phyloP scores from a whole-genome alignment of 2,329 filamentous ascomycete species.

The Epicoccum nigrum region DNA sequence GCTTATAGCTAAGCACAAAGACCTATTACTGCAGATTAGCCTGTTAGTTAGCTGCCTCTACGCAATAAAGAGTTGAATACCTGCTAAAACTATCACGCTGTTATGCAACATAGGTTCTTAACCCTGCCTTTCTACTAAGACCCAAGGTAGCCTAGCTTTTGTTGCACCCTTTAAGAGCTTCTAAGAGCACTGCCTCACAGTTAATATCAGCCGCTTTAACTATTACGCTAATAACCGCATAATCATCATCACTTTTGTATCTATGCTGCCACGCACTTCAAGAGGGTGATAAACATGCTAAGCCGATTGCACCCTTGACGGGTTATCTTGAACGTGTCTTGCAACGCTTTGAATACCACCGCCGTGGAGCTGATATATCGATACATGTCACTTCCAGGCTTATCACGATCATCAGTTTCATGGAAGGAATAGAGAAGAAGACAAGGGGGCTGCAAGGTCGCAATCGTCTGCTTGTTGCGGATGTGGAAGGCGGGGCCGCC shows the following conservation, averaged over 20 bases:
- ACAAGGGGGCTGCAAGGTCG: too few species aligned
- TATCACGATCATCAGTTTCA: too few species aligned
- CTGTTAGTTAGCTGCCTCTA: neutral
- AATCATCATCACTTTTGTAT: conserved; percentile 12
- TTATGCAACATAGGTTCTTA: conserved; percentile 9
- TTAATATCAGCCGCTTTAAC: conserved; percentile 12
- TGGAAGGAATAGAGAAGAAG: too few species aligned
- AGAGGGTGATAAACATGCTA: too few species aligned
- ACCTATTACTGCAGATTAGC: conserved; percentile 6
- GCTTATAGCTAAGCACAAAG: conserved; percentile 1
- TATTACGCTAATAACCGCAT: neutral
- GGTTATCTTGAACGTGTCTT: too few species aligned
- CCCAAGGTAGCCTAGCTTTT: conserved; percentile 15
- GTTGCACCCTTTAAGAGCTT: conserved; percentile 10
- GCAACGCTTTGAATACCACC: too few species aligned
- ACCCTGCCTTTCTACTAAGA: conserved; percentile 8
- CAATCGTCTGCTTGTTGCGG: too few species aligned
- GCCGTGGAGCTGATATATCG: too few species aligned
- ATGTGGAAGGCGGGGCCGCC: too few species aligned
- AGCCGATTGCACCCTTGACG: too few species aligned
- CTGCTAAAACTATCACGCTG: conserved; percentile 3
- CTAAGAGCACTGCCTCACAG: conserved; percentile 15
- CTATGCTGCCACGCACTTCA: too few species aligned
- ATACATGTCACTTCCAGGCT: too few species aligned
- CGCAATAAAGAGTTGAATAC: conserved; percentile 8